Base-by-base conservation (phyloP, 2,329 filamentous ascomycete genomes). In the Samsoniella hepiali region DNA sequence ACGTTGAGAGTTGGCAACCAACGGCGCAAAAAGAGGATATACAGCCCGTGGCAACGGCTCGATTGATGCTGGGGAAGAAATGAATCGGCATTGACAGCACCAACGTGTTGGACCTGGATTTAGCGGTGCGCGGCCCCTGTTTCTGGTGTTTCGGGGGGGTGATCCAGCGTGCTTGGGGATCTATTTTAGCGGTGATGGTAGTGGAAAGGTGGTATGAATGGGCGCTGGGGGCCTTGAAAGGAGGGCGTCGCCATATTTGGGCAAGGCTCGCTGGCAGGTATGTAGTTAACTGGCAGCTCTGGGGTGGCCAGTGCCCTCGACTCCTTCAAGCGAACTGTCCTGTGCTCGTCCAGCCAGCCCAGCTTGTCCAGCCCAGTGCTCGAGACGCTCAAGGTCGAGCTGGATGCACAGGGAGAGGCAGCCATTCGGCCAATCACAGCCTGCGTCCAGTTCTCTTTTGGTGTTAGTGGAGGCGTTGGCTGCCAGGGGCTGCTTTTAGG, bases 71-170 rank as follows among this genome's bases (percentile, higher is more conserved):
- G 22, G n/a, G n/a, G 5, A 8, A 22, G 40, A 34, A 15, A 44
- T 27, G 34, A 32, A 31, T 13, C 5, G 29, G 5, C 15, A 29
- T n/a, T n/a, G 49, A 34, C 29, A 27, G 51, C 51, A 32, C 32
- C n/a, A 47, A 9, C 3, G 44, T 47, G 44, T 17, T 47, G n/a
- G 22, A n/a, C 27, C 44, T 47, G 17, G 13, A 17, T 40, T n/a
- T 10, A 6, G 34, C 42, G 49, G 45, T 53, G 31, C 22, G 38
- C 9, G 44, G 42, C 56, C 56, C 56, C 44, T 58, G 56, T 58
- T 50, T 58, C 31, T 49, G 29, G 13, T 50, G 56, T 60, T 60
- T 60, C 47, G 47, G 57, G 22, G 27, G 58, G 15, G 17, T 6
- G 58, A 15, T 50, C 44, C 17, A 59, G 57, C 57, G 15, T 56